These are phyloP conservation scores for Betula pendula DNA, from an alignment of 306 rosid species.

Conservation along the genomic window DNA sequence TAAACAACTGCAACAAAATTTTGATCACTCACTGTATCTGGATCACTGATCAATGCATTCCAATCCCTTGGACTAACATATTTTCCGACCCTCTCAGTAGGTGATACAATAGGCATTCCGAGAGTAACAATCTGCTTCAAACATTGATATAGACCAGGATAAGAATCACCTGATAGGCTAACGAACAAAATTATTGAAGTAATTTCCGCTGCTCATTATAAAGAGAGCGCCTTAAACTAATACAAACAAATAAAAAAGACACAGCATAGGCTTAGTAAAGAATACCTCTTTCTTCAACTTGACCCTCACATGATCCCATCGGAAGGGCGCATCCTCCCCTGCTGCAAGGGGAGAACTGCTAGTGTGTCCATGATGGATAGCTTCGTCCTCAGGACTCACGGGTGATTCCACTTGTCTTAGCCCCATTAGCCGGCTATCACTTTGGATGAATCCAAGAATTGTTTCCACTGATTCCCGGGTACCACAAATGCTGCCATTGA, in stretches of 20 bases:
- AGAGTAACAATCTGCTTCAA: conserved; percentile 84
- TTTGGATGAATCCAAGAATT: conserved; percentile 70
- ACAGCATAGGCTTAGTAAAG: not conserved
- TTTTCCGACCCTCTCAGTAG: conserved; percentile 77
- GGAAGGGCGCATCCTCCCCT: conserved; percentile 84
- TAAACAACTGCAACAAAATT: conserved; percentile 7
- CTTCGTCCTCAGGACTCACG: conserved; percentile 94
- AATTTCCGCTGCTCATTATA: conserved; percentile 1
- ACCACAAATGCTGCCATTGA: conserved; percentile 95
- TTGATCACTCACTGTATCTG: conserved; percentile 62
- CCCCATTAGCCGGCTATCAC: conserved; percentile 58
- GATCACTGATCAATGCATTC: conserved; percentile 80
- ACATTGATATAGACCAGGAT: conserved; percentile 1
- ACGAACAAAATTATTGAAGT: conserved; percentile 2
- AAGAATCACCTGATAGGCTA: conserved; percentile 10
- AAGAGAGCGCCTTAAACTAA: not conserved
- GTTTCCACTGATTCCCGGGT: conserved; percentile 67
- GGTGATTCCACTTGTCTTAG: conserved; percentile 79
- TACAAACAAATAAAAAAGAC: no score
- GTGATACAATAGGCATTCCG: conserved; percentile 81
- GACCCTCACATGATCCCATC: conserved; percentile 98
- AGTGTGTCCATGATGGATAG: conserved; percentile 80
- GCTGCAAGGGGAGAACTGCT: conserved; percentile 89
- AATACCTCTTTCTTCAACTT: conserved; percentile 91
- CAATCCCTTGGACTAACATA: conserved; percentile 78